Conservation (phyloP, 2,329 filamentous ascomycete species). For the Blumeriella jaapii region DNA sequence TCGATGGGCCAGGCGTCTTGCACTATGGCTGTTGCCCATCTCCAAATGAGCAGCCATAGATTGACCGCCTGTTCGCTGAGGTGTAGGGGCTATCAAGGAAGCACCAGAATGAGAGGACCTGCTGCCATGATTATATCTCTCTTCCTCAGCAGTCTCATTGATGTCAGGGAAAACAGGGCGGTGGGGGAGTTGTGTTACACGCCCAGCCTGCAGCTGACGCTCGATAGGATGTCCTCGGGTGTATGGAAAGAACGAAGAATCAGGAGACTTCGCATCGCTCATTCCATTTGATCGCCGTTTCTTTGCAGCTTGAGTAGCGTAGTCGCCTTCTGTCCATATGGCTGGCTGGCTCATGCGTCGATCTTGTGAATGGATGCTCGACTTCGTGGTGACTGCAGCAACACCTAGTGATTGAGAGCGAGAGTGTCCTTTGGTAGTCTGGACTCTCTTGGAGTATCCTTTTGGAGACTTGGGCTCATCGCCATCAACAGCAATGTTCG, state of each 20-base stretch:
- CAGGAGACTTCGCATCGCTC: conserved; percentile 2
- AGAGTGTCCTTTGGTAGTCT: conserved; percentile 17
- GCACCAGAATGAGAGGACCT: conserved; percentile 8
- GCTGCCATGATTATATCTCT: conserved; percentile 5
- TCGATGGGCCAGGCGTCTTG: conserved; percentile 16
- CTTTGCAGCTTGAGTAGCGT: conserved; percentile 14
- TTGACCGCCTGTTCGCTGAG: conserved; percentile 15
- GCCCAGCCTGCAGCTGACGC: conserved; percentile 7
- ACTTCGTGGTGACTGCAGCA: conserved; percentile 8
- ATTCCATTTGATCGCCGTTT: conserved; percentile 14
- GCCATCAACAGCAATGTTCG: conserved; percentile 26
- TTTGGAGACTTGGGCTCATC: conserved; percentile 24
- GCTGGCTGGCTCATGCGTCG: conserved; percentile 16
- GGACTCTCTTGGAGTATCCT: conserved; percentile 19
- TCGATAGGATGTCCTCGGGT: conserved; percentile 3
- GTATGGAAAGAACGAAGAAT: not conserved
- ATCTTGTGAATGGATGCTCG: conserved; percentile 8
- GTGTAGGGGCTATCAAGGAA: conserved; percentile 19
- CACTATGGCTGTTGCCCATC: conserved; percentile 8
- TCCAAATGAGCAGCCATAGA: conserved; percentile 21
- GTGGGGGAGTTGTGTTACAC: conserved; percentile 12
- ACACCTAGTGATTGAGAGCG: conserved; percentile 26
- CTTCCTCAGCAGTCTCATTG: conserved; percentile 15
- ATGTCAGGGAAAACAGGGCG: conserved; percentile 18
- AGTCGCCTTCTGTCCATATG: conserved; percentile 7